Evolutionary conservation across 2,329 filamentous ascomycete species (phyloP).

Genomic region (Exophiala aquamarina): DNA sequence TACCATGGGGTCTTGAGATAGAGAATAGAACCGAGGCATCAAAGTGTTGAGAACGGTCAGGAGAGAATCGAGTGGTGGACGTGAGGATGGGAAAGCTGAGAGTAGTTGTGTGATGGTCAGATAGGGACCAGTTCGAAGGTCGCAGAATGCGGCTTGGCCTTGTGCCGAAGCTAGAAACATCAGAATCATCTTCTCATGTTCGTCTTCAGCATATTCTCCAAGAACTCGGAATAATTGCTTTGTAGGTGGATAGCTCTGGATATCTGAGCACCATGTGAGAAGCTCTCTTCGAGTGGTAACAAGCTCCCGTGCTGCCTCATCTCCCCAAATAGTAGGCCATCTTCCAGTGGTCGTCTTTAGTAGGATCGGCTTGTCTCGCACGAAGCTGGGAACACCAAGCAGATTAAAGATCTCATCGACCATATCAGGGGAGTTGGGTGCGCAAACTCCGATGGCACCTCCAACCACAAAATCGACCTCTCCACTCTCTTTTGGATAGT

Average conservation of each 20-base stretch:
- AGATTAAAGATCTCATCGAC: conserved; percentile 84
- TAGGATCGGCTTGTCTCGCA: conserved; percentile 79
- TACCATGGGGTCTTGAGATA: conserved; percentile 92
- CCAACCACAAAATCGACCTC: conserved; percentile 92
- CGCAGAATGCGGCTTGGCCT: conserved; percentile 89
- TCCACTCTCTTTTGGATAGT: conserved; percentile 81
- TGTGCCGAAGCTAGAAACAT: conserved; percentile 83
- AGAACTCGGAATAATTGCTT: conserved; percentile 83
- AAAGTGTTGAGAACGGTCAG: conserved; percentile 79
- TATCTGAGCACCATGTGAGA: conserved; percentile 92
- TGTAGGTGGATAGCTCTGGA: conserved; percentile 88
- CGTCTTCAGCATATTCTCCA: conserved; percentile 77
- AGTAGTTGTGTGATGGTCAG: conserved; percentile 83
- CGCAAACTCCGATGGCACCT: conserved; percentile 89
- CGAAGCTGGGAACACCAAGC: conserved; percentile 75
- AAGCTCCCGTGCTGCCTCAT: conserved; percentile 80
- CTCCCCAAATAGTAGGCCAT: conserved; percentile 98
- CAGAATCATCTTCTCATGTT: conserved; percentile 85
- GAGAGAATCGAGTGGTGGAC: conserved; percentile 80
- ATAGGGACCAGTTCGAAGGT: conserved; percentile 85
- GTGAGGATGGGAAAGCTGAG: conserved; percentile 85
- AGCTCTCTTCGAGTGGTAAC: conserved; percentile 86
- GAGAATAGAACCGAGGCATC: conserved; percentile 98
- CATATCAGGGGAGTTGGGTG: conserved; percentile 73
- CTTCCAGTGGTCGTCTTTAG: conserved; percentile 77